A percentile compares a stretch with the other conserved stretches of the same genome.
These are phyloP conservation scores for Metschnikowia dekortorum DNA, from an alignment of 805 yeast genomes.

Conservation along the genomic window DNA sequence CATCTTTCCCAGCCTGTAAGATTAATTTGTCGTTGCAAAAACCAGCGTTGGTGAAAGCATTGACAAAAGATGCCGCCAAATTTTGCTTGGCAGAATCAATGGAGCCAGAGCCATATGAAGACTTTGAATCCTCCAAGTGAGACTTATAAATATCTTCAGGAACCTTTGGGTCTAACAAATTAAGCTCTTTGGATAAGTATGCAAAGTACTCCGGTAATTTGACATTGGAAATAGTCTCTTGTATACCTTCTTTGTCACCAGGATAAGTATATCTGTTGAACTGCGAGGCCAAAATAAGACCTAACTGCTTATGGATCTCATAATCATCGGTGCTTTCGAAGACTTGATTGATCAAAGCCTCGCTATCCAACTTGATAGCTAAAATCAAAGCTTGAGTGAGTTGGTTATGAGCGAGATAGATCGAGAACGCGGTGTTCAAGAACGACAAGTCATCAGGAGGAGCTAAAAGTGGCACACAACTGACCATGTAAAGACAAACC, in stretches of 20 bases:
- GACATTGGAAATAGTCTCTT: slow-evolving; percentile 78
- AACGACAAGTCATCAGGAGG: slow-evolving; percentile 90
- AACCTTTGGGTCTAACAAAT: slow-evolving; percentile 80
- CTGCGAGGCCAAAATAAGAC: slow-evolving; percentile 82
- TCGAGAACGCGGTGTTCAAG: slow-evolving; percentile 81
- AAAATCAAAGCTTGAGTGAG: slow-evolving; percentile 85
- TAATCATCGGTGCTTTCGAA: slow-evolving; percentile 76
- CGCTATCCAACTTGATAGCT: slow-evolving; percentile 87
- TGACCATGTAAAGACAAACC: slow-evolving; percentile 90
- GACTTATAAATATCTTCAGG: slow-evolving; percentile 95
- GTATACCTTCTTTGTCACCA: slow-evolving; percentile 65
- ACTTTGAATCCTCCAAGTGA: slow-evolving; percentile 71
- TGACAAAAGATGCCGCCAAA: slow-evolving; percentile 91
- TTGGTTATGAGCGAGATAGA: slow-evolving; percentile 73
- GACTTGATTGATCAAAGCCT: slow-evolving; percentile 67
- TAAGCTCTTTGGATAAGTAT: slow-evolving; percentile 81
- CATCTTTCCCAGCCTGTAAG: slow-evolving; percentile 55
- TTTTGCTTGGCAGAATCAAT: slow-evolving; percentile 91
- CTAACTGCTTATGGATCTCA: slow-evolving; percentile 81
- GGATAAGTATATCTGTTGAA: slow-evolving; percentile 67
- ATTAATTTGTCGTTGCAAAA: slow-evolving; percentile 81
- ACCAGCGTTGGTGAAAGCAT: slow-evolving; percentile 87
- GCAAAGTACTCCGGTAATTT: slow-evolving; percentile 73
- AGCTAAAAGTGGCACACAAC: slow-evolving; percentile 93
- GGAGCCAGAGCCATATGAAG: slow-evolving; percentile 51